phyloP scores from a whole-genome alignment of 768 basidiomycete genomes.

The Boletus reticulatus region DNA sequence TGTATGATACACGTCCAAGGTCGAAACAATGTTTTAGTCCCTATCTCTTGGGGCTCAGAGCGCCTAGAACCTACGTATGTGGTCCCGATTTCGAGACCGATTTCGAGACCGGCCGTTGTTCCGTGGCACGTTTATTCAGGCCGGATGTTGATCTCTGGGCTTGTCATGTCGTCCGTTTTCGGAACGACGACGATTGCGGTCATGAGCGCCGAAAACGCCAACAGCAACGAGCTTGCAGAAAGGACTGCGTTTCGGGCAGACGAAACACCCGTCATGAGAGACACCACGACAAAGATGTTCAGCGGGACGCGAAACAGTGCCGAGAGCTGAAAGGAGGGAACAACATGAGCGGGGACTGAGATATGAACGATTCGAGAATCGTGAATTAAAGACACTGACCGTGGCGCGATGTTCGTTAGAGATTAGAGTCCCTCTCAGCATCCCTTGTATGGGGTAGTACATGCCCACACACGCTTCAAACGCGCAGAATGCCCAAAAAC shows the following conservation, averaged over 20 bases:
- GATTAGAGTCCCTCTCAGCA: conserved; percentile 63
- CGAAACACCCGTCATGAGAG: conserved; percentile 66
- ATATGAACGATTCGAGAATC: not conserved
- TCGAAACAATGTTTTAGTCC: too few relatives aligned
- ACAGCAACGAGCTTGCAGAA: conserved; percentile 52
- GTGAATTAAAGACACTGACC: conserved; percentile 36
- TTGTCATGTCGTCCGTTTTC: conserved; percentile 27
- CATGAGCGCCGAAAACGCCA: conserved; percentile 58
- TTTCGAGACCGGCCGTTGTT: too few relatives aligned
- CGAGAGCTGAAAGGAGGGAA: conserved; percentile 45
- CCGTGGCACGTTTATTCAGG: conserved; percentile 6
- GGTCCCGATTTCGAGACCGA: not conserved
- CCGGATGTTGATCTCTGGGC: conserved; percentile 18
- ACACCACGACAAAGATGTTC: conserved; percentile 69
- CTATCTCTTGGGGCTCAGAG: too few relatives aligned
- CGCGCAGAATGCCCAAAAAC: conserved; percentile 72
- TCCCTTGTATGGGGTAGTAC: conserved; percentile 80
- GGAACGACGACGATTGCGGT: conserved; percentile 49
- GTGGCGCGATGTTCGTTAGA: conserved; percentile 74
- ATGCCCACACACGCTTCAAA: conserved; percentile 78
- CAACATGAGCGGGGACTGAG: not conserved
- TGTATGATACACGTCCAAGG: not conserved
- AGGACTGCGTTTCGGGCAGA: conserved; percentile 62
- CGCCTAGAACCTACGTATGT: too few relatives aligned
- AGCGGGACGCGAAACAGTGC: conserved; percentile 74